Evolutionary conservation across 805 yeast genomes (phyloP), one percentile per base, ranked within the genome.

Genomic region (Ogataea naganishii): DNA sequence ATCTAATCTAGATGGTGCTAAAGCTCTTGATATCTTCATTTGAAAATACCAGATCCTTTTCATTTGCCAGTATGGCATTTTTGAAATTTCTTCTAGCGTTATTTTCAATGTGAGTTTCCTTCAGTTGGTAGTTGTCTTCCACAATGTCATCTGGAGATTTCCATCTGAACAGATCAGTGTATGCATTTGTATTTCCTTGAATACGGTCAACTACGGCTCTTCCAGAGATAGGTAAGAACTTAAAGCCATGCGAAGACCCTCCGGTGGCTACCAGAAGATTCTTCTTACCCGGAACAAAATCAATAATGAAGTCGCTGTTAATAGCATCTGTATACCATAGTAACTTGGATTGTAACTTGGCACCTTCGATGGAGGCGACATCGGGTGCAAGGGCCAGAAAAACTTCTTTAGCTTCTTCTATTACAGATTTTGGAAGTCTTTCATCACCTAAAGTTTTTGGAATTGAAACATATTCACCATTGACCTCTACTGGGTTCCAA

Each of bases 181-280:
- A 40, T 8, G 24, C 32, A 20, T 36, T 33, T 3, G 8, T 12
- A 9, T 21, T 11, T 11, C 33, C 39, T 24, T 35, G 25, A 14
- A 43, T 18, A 10, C 31, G 21, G 21, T 35, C 31, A 18, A 45
- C 43, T 10, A 42, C 31, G 14, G 30, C 32, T 23, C 34, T 33
- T 8, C 49, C 49, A 12, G 36, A 17, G 11, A 40, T 40, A 10
- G 49, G 49, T 14, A 45, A 32, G 24, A 44, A 42, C 24, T 46
- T 46, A 19, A 46, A 43, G 3, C 32, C 49, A 36, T 46, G 50
- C 4, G 38, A 35, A 3, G 47, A 42, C 19, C 45, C 51, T 21
- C 50, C 51, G 17, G 43, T 32, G 2, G 42, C 38, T 18, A 44
- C 44, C 13, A 44, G 20, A 14, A 45, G 24, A 14, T 42, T 39